Conservation (phyloP, 768 basidiomycete species). For the Hygrophoropsis aurantiaca region DNA sequence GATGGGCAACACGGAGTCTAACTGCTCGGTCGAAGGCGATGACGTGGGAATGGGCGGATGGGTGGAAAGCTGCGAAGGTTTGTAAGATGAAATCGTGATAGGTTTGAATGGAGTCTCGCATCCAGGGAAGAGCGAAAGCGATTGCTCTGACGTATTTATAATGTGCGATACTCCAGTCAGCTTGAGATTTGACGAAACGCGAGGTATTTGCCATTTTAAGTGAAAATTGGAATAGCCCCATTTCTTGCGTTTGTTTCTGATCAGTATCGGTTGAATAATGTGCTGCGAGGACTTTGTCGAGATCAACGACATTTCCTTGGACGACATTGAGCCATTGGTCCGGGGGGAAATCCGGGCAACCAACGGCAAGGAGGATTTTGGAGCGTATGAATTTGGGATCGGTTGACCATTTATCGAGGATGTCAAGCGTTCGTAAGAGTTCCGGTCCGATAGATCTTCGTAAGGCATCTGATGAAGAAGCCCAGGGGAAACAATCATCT, state of each 20-base stretch:
- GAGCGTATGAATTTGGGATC: constrained; percentile 1
- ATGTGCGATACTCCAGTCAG: not conserved
- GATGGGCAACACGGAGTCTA: not conserved
- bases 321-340: constrained; percentile 13
- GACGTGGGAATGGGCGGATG: not conserved
- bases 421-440: too few relatives aligned
- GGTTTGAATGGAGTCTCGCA: rapidly evolving
- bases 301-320: constrained; percentile 1
- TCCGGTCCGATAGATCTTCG: too few relatives aligned
- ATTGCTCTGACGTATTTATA: not conserved
- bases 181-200: not conserved
- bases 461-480: too few relatives aligned
- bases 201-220: not conserved
- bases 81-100: not conserved
- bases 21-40: not conserved
- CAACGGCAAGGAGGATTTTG: not conserved
- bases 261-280: not conserved
- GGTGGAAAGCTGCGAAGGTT: not conserved
- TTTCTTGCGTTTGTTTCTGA: constrained; percentile 3
- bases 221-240: constrained; percentile 5
- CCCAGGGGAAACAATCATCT: too few relatives aligned
- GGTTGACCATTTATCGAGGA: not conserved
- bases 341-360: constrained; percentile 5
- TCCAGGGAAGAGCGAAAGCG: not conserved
- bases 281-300: constrained; percentile 7